These are phyloP conservation scores for Mycena indigotica DNA, from an alignment of 768 basidiomycete genomes.

Conservation along the genomic window DNA sequence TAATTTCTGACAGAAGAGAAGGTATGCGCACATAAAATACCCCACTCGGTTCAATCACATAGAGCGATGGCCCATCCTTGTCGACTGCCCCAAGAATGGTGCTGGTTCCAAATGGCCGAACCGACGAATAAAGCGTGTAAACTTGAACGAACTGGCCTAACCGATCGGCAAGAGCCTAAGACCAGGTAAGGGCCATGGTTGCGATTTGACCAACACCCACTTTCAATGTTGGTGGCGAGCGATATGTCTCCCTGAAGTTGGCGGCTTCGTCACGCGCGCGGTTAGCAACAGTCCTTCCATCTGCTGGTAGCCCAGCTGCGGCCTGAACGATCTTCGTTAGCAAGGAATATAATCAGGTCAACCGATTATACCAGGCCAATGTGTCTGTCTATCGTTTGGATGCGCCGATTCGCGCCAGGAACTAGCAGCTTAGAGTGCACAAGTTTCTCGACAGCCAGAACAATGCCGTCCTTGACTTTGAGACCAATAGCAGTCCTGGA, in stretches of 20 bases:
- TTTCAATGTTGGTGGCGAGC: constrained; percentile 76
- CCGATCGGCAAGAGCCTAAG: constrained; percentile 60
- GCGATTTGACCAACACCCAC: constrained; percentile 41
- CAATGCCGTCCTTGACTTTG: constrained; percentile 90
- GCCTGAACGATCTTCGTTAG: constrained; percentile 56
- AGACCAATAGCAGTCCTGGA: constrained; percentile 95
- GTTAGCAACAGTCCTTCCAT: constrained; percentile 85
- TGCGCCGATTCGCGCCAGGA: constrained; percentile 89
- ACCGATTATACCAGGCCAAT: constrained; percentile 72
- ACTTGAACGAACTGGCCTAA: constrained; percentile 89
- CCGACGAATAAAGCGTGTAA: constrained; percentile 97
- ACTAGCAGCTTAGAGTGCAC: constrained; percentile 95
- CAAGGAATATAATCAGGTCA: no score
- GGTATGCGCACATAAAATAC: constrained; percentile 72
- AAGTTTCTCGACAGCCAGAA: constrained; percentile 97
- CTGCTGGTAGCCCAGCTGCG: constrained; percentile 90
- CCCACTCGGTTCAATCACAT: constrained; percentile 93
- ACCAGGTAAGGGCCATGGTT: not conserved
- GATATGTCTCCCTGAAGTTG: constrained; percentile 72
- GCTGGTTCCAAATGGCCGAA: constrained; percentile 95
- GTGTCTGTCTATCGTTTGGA: constrained; percentile 91
- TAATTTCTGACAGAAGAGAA: not conserved
- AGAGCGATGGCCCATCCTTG: constrained; percentile 83
- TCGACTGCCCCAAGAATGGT: constrained; percentile 90
- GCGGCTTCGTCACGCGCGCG: constrained; percentile 83